These are phyloP conservation scores for Papiliotrema fonsecae DNA, from an alignment of 1,284 basidiomycete genomes.

Conservation along the genomic window DNA sequence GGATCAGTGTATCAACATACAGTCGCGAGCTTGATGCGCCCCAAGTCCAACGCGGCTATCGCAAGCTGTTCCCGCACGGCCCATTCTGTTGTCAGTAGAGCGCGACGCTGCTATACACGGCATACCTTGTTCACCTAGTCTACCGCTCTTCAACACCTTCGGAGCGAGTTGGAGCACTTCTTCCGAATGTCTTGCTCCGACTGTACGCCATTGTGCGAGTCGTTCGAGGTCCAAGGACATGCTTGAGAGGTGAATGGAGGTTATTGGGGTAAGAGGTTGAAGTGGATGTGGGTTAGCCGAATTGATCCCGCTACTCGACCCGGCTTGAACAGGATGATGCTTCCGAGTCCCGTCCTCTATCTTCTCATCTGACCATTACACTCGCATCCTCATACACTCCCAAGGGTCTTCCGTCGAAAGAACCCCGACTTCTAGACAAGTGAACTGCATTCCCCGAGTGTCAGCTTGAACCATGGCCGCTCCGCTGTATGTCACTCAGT, in stretches of 20 bases:
- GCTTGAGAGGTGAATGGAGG: background rate
- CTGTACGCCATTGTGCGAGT: conserved; percentile 64
- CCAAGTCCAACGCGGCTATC: conserved; percentile 79
- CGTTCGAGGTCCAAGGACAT: conserved; percentile 55
- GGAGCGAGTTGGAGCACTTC: conserved; percentile 64
- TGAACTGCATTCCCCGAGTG: no score
- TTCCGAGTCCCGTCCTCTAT: background rate
- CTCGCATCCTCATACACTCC: background rate
- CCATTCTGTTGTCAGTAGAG: conserved; percentile 58
- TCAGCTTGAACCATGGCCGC: conserved; percentile 77
- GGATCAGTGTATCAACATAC: conserved; percentile 53
- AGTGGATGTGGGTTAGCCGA: background rate
- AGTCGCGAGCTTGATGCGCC: conserved; percentile 71
- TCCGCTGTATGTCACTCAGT: conserved; percentile 72
- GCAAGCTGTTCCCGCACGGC: conserved; percentile 81
- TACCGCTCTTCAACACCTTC: conserved; percentile 52
- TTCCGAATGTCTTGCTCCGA: conserved; percentile 64
- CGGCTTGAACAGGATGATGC: background rate
- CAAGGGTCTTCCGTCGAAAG: no score
- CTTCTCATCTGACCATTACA: background rate
- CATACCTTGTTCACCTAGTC: conserved; percentile 37
- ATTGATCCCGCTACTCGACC: background rate
- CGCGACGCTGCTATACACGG: no score
- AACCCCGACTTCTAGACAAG: no score
- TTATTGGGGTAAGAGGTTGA: background rate